Base-by-base conservation (phyloP, 164 flowering plant species). In the Magnolia changhungtana region DNA sequence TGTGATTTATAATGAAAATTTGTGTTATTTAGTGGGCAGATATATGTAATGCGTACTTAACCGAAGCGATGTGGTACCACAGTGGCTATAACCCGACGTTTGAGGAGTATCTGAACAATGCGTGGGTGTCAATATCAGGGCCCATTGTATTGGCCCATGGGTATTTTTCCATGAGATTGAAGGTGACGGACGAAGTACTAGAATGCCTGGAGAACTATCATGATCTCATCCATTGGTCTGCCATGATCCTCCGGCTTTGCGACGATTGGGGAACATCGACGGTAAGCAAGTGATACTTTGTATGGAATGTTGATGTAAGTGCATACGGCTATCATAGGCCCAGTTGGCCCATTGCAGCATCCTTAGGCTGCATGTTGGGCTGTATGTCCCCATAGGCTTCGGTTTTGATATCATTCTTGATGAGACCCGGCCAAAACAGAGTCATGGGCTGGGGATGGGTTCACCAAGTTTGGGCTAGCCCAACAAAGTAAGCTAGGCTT, bases 21-120 rank as follows among this genome's bases (percentile, higher is more conserved):
- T 37, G 45, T 37, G 45, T 55, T 55, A 16, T n/a, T 23, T 14
- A 90, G 91, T 89, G 92, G 92, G 82, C 79, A 68, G 80, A 81
- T 50, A 83, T 89, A 67, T 84, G 88, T 55, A 79, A 84, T 65
- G 77, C 91, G 70, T 69, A 85, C 79, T 69, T 84, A 8, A 79
- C 73, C 71, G 91, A 90, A 79, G 92, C 94, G 58, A 82, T 82
- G 63, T 90, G 94, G 92, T 79, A 73, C 67, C 75, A 82, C 50
- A 77, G 21, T 24, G 84, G 82, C 14, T 74, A 83, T 51, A 83
- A 77, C 11, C 91, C 92, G 63, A 69, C 87, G 0, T 72, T 87
- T 9, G 27, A 80, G 37, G 91, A 88, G 74, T 86, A 90, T n/a
- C 14, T 88, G 45, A 75, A 75, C 2, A 90, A 87, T 73, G 91